Evolutionary conservation across 2,329 filamentous ascomycete genomes (phyloP), one percentile per base, ranked within the genome.

Genomic region (Xenosphaeropsis pyriputrescens): DNA sequence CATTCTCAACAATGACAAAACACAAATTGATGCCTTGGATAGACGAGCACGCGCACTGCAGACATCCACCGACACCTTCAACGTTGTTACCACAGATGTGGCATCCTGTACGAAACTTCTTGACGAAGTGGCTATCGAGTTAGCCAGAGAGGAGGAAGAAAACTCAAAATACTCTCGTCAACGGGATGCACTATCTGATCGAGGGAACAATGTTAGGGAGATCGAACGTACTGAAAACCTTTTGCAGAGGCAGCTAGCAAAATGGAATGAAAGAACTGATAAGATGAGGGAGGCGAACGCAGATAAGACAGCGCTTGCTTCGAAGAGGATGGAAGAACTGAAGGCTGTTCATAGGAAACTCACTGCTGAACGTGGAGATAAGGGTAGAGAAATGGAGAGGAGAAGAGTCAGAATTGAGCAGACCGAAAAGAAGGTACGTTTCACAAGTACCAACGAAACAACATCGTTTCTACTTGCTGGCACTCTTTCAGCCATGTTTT

Each of bases 321-420:
- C 85, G 56, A 72, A 77, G 50, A 83, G 82, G 58, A 95, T 95
- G 88, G 85, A 95, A 51, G 83, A 91, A 59, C 65, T 98, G 39
- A 71, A 84, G 39, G 75, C 70, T 4, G 72, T 86, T 34, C 89
- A 98, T 58, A 75, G 75, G 52, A 76, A 77, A 54, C 64, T 96
- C 43, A 82, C 80, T 1, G 82, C 89, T 53, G 89, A 98, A 65
- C 71, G 88, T 44, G 73, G 72, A 1, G 85, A 91, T 39, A 93
- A 93, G 61, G 79, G 80, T 26, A 79, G 85, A 41, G 89, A 96
- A 53, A 93, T 96, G 63, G 91, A 98, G 65, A 77, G 82, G 54
- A 70, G 88, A 50, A 75, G 84, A 48, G 85, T 95, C n/a, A 70
- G 88, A 43, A 96, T 98, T 45, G 91, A 98, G 61, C 86, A 95